Percentiles rank a stretch among this genome's conserved stretches.
These are phyloP conservation scores for Botrytis elliptica DNA, from an alignment of 2,329 filamentous ascomycete genomes.

Conservation along the genomic window DNA sequence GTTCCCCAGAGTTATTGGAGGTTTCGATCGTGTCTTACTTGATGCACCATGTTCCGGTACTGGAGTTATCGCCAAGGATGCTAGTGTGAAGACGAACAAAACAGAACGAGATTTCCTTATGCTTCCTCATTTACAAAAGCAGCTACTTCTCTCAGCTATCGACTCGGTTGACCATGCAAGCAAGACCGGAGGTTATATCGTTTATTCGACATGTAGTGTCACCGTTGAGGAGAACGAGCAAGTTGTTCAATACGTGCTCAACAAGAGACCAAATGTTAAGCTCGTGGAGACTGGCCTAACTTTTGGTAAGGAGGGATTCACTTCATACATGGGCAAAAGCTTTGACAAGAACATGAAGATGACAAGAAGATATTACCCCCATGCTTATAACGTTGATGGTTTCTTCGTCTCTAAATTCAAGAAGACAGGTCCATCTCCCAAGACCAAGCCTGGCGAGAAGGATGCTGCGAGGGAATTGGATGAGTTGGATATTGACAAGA, in stretches of 20 bases:
- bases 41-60: slow-evolving; percentile 96
- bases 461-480: slow-evolving; percentile 39
- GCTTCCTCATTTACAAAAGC: slow-evolving; percentile 91
- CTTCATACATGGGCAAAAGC: slow-evolving; percentile 82
- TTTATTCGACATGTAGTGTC: slow-evolving; percentile 95
- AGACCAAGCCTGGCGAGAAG: slow-evolving; percentile 41
- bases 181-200: slow-evolving; percentile 91
- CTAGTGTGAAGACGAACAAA: slow-evolving; percentile 97
- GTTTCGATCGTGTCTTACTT: slow-evolving; percentile 90
- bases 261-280: slow-evolving; percentile 87
- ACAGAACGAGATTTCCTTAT: slow-evolving; percentile 91
- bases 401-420: slow-evolving; percentile 99
- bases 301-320: slow-evolving; percentile 93
- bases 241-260: slow-evolving; percentile 90
- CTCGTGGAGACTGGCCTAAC: slow-evolving; percentile 87
- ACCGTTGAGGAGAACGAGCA: slow-evolving; percentile 92
- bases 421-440: slow-evolving; percentile 77
- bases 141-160: slow-evolving; percentile 87
- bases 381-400: slow-evolving; percentile 92
- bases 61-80: slow-evolving; percentile 95
- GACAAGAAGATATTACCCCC: slow-evolving; percentile 84
- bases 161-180: slow-evolving; percentile 89
- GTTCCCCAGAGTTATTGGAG: slow-evolving; percentile 91
- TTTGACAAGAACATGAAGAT: slow-evolving; percentile 84
- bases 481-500: slow-evolving; percentile 62